A percentile compares a stretch with the other conserved stretches of the same genome.
These are phyloP conservation scores for Kodamaea plutei DNA, from an alignment of 1,139 yeast species.

Conservation along the genomic window DNA sequence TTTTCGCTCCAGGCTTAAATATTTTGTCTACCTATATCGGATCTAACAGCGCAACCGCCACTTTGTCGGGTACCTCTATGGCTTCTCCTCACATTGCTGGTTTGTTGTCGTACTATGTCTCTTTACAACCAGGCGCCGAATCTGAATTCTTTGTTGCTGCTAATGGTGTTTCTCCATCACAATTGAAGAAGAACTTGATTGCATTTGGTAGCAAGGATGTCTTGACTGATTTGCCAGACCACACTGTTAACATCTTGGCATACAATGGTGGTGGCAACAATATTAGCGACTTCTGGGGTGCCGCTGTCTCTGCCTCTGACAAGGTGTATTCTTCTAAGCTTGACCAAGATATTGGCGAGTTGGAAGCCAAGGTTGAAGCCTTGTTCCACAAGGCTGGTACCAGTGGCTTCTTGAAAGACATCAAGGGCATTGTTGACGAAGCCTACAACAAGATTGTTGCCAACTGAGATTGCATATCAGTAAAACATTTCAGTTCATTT, in stretches of 20 bases:
- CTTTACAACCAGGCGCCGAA: slow-evolving; percentile 82
- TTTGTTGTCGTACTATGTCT: slow-evolving; percentile 79
- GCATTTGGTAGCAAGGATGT: slow-evolving; percentile 70
- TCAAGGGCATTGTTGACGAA: slow-evolving; percentile 20
- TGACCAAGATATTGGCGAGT: slow-evolving; percentile 10
- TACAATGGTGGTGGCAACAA: slow-evolving; percentile 92
- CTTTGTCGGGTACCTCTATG: slow-evolving; percentile 97
- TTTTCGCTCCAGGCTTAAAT: slow-evolving; percentile 82
- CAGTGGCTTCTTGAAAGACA: slow-evolving; percentile 18
- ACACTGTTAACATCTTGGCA: slow-evolving; percentile 84
- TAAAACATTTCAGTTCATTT: too few relatives aligned
- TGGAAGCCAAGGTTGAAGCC: slow-evolving; percentile 18
- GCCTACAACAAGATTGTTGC: slow-evolving; percentile 14
- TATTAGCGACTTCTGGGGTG: slow-evolving; percentile 67
- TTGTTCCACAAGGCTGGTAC: slow-evolving; percentile 20
- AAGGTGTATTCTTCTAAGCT: slow-evolving; percentile 2
- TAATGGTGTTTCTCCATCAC: slow-evolving; percentile 71
- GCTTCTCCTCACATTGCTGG: slow-evolving; percentile 98
- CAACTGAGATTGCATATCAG: slow-evolving; percentile 3
- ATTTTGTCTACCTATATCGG: slow-evolving; percentile 85
- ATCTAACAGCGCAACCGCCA: slow-evolving; percentile 76
- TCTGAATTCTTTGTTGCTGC: slow-evolving; percentile 63
- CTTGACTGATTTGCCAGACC: slow-evolving; percentile 69
- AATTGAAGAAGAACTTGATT: slow-evolving; percentile 83
- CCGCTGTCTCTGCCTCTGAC: slow-evolving; percentile 5